Conservation (phyloP, 139 green algal species). For the Chlamydomonas sphaeroides region DNA sequence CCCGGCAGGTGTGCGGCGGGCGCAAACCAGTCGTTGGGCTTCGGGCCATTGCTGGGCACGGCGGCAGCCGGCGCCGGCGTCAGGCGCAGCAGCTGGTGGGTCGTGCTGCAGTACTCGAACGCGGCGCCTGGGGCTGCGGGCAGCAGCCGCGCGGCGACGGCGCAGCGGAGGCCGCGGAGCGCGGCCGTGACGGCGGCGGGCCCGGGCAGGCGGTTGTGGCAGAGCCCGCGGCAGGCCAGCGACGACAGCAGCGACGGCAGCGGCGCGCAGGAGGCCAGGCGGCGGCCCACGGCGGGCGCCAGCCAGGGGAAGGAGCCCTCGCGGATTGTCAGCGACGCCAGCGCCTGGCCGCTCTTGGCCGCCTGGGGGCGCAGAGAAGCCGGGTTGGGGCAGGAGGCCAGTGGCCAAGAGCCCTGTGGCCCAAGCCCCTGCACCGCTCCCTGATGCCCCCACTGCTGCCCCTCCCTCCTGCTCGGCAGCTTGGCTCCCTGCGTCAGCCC, state of each 20-base stretch:
- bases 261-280: background rate
- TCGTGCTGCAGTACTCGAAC: constrained; percentile 6
- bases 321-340: background rate
- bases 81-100: background rate
- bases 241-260: background rate
- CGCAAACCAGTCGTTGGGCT: constrained; percentile 1
- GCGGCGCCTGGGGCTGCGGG: background rate
- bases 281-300: background rate
- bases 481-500: no score
- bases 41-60: background rate
- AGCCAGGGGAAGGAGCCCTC: background rate
- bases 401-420: no score
- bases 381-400: no score
- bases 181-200: background rate
- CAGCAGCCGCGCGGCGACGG: background rate
- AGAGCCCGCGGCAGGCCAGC: constrained; percentile 22
- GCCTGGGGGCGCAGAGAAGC: no score
- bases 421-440: no score
- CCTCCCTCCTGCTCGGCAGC: no score
- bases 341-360: no score
- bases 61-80: background rate
- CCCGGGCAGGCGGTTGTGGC: background rate
- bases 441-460: no score
- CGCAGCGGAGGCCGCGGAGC: constrained; percentile 2
- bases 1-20: background rate